These are phyloP conservation scores for Cryomyces minteri DNA, from an alignment of 495 filamentous ascomycete species.

Conservation along the genomic window DNA sequence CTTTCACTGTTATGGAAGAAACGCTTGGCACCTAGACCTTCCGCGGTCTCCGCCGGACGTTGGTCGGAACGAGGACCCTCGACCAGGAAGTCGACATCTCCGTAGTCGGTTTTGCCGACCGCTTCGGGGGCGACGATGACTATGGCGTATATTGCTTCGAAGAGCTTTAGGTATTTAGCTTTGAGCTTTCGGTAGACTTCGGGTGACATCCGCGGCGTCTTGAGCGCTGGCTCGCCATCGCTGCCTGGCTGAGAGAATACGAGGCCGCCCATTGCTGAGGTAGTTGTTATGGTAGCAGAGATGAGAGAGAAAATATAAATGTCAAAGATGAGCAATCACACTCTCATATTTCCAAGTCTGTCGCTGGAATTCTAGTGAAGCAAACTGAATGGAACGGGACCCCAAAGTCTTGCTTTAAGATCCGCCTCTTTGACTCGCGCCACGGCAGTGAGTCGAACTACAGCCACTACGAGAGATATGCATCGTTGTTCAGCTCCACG, in stretches of 20 bases:
- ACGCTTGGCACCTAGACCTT: not conserved
- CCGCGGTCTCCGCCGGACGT: not conserved
- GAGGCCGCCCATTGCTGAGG: conserved; percentile 14
- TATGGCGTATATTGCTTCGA: conserved; percentile 2
- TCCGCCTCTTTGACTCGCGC: no score
- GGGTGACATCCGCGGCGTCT: conserved; percentile 11
- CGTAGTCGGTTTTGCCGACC: conserved; percentile 16
- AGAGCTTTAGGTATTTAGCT: not conserved
- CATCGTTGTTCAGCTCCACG: no score
- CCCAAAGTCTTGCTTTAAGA: no score
- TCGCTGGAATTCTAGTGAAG: no score
- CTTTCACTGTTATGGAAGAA: conserved; percentile 1
- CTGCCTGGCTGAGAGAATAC: conserved; percentile 11
- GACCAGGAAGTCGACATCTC: conserved; percentile 21
- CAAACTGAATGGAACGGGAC: no score
- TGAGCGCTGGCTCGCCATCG: conserved; percentile 7
- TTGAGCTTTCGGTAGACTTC: conserved; percentile 7
- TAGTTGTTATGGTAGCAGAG: no score
- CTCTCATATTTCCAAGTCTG: no score
- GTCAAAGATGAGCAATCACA: no score
- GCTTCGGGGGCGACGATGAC: conserved; percentile 9
- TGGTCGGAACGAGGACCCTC: conserved; percentile 2
- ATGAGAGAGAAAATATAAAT: no score
- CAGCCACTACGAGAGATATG: no score
- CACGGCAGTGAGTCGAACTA: no score